These are phyloP conservation scores for Hypericum perforatum DNA, from an alignment of 345 rosid genomes.

Conservation along the genomic window DNA sequence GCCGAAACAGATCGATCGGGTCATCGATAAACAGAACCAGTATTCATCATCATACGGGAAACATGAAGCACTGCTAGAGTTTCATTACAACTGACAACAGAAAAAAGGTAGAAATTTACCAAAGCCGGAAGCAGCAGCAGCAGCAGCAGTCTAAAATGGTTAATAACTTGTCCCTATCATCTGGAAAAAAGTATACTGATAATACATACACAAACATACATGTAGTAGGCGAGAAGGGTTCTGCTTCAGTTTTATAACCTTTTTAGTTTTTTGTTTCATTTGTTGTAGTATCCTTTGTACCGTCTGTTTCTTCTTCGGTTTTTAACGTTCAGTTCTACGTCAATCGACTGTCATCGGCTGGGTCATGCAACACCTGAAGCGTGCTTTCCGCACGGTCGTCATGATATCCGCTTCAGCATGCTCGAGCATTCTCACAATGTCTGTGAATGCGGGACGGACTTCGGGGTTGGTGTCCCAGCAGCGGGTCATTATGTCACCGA, in stretches of 20 bases:
- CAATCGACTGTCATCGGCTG: slow-evolving; percentile 24
- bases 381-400: slow-evolving; percentile 24
- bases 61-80: not conserved
- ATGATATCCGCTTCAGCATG: slow-evolving; percentile 20
- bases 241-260: slow-evolving; percentile 1
- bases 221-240: not conserved
- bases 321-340: not conserved
- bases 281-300: slow-evolving; percentile 6
- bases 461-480: slow-evolving; percentile 28
- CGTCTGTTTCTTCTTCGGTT: slow-evolving; percentile 3
- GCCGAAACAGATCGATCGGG: too few species aligned
- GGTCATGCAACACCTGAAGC: slow-evolving; percentile 25
- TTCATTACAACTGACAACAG: slow-evolving; percentile 9
- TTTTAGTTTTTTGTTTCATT: not conserved
- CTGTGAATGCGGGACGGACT: slow-evolving; percentile 18
- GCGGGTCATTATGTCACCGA: slow-evolving; percentile 19
- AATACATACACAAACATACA: slow-evolving; percentile 16
- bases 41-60: too few species aligned
- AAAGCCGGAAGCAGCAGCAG: not conserved
- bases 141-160: slow-evolving; percentile 10
- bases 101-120: not conserved
- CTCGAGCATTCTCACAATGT: slow-evolving; percentile 21
- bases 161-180: slow-evolving; percentile 10
- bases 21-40: too few species aligned
- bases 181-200: slow-evolving; percentile 3